phyloP scores from a whole-genome alignment of 2,329 filamentous ascomycete species.

The Didymella keratinophila region DNA sequence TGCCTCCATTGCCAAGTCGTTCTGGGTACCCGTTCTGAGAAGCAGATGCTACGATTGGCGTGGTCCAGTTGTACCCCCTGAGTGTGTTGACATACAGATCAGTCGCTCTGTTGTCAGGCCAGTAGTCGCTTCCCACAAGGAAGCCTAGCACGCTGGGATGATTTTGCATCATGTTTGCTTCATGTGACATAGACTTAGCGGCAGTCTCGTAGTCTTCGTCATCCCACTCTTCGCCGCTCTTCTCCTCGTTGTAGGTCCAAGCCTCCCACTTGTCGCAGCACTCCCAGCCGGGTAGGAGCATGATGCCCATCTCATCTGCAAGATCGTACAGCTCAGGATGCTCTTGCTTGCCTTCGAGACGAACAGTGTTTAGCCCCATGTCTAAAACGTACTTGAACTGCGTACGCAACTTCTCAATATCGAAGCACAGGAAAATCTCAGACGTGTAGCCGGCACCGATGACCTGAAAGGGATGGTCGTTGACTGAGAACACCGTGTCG shows the following conservation, averaged over 20 bases:
- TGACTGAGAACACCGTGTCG: constrained; percentile 65
- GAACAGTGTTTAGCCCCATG: constrained; percentile 69
- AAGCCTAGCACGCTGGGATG: constrained; percentile 68
- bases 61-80: constrained; percentile 61
- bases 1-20: constrained; percentile 62
- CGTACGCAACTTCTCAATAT: constrained; percentile 55
- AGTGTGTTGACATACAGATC: constrained; percentile 62
- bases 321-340: constrained; percentile 67
- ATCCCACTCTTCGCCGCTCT: constrained; percentile 56
- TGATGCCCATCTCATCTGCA: constrained; percentile 66
- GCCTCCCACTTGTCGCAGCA: constrained; percentile 75
- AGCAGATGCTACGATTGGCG: constrained; percentile 66
- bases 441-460: constrained; percentile 67
- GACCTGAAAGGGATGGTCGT: constrained; percentile 66
- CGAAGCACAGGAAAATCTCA: constrained; percentile 69
- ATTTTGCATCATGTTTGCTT: constrained; percentile 66
- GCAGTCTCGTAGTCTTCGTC: constrained; percentile 64
- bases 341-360: constrained; percentile 71
- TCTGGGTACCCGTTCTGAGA: constrained; percentile 62
- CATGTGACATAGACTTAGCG: constrained; percentile 64
- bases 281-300: constrained; percentile 70
- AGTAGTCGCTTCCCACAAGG: constrained; percentile 69
- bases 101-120: constrained; percentile 66
- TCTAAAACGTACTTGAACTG: constrained; percentile 65
- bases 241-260: constrained; percentile 68